Conservation (phyloP, 2,329 filamentous ascomycete genomes). For the Paraphaeosphaeria sporulosa region DNA sequence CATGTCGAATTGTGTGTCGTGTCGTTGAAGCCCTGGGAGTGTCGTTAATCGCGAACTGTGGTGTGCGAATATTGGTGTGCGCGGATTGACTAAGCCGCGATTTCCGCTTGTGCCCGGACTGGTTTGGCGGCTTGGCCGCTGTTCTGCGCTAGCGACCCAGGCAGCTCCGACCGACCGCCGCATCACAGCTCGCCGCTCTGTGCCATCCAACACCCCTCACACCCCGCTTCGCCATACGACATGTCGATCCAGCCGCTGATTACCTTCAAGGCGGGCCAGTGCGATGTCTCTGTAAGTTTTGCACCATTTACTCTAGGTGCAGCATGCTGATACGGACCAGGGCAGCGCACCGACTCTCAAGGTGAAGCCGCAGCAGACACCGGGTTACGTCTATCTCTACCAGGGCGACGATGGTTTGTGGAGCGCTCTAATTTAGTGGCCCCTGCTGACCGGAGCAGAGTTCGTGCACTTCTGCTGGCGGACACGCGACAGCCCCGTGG, state of each 20-base stretch:
- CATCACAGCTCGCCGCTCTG: conserved; percentile 27
- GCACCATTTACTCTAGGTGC: not conserved
- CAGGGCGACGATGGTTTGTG: conserved; percentile 77
- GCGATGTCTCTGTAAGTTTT: conserved; percentile 77
- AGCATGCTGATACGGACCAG: conserved; percentile 29
- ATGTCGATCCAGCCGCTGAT: conserved; percentile 90
- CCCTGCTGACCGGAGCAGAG: conserved; percentile 59
- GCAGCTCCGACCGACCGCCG: conserved; percentile 27
- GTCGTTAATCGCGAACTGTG: not conserved
- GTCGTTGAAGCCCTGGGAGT: conserved; percentile 33
- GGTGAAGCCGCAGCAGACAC: conserved; percentile 74
- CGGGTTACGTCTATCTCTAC: conserved; percentile 92
- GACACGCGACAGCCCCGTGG: conserved; percentile 73
- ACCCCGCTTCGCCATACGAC: conserved; percentile 24
- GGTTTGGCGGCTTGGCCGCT: not conserved
- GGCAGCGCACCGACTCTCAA: conserved; percentile 54
- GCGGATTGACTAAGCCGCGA: conserved; percentile 9
- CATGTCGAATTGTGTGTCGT: conserved; percentile 68
- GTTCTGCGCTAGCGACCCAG: conserved; percentile 3
- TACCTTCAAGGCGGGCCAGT: conserved; percentile 95
- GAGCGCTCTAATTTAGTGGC: not conserved
- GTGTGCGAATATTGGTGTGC: conserved; percentile 7
- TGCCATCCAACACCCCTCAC: conserved; percentile 18
- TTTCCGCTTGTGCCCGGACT: conserved; percentile 9
- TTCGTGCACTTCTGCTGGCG: conserved; percentile 98